Base-by-base conservation (phyloP, 345 rosid genomes). In the Corchorus olitorius region DNA sequence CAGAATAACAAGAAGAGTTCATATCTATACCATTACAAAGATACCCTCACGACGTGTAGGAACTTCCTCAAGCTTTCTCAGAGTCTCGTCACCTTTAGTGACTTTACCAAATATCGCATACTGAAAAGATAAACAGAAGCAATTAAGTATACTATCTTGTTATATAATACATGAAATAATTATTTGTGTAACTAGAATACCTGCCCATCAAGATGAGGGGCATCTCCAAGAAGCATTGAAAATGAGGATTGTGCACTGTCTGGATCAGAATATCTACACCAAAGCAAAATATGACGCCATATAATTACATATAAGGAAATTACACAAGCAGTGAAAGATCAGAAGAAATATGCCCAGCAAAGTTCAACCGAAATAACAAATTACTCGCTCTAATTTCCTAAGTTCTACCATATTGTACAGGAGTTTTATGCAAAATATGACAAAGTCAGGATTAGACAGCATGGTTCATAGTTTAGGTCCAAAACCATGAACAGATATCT, bases 21-120 rank as follows among this genome's bases (percentile, higher is more conserved):
- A 65, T 68, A 84, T 39, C 75, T 54, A 48, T 91, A 96, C 97
- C 97, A 92, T 96, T 56, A 96, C 98, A 80, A 92, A 96, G 46
- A 96, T 92, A 63, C 98, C 99, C 81, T 96, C 97, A 6, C 88
- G 85, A 11, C 87, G 97, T 64, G 99, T 93, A 22, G 98, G 99
- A 52, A 95, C 89, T 74, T 88, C 85, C 87, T 95, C 99, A 39
- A 95, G 91, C 88, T 88, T 90, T 76, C 77, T 85, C 85, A 95
- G 81, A 64, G 99, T 93, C 75, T 93, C 98, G 55, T 95, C 93
- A 12, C 99, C 98, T 91, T 89, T 91, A 35, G 97, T 93, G 74
- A 96, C 96, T 85, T 87, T 96, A 66, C 99, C 99, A 81, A 96
- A 96, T 84, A 96, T 86, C 71, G 99, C 92, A 78, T 96, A 96